Conservation (phyloP, 2,329 filamentous ascomycete genomes). For the Penicillium concentricum region DNA sequence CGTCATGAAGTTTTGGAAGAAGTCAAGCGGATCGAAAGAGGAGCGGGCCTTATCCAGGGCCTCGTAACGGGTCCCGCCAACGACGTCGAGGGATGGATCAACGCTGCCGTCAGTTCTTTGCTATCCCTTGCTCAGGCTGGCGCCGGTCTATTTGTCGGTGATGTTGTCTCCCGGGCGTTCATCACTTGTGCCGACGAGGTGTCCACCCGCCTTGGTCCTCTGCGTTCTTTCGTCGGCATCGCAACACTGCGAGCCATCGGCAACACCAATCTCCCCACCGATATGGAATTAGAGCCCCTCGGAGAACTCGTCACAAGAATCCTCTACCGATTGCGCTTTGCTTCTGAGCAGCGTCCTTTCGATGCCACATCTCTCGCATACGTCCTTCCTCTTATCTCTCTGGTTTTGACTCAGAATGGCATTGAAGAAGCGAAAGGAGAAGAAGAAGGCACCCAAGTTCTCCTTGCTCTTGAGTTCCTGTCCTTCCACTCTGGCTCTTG, state of each 20-base stretch:
- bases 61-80: slow-evolving; percentile 86
- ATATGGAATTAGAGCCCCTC: slow-evolving; percentile 75
- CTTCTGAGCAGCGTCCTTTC: slow-evolving; percentile 90
- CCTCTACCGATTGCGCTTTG: slow-evolving; percentile 84
- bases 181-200: slow-evolving; percentile 75
- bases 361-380: slow-evolving; percentile 87
- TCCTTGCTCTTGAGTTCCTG: slow-evolving; percentile 83
- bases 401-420: slow-evolving; percentile 76
- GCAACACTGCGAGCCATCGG: slow-evolving; percentile 79
- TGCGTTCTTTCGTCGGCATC: slow-evolving; percentile 81
- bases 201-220: slow-evolving; percentile 69
- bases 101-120: slow-evolving; percentile 71
- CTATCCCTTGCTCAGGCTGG: slow-evolving; percentile 71
- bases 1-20: slow-evolving; percentile 68
- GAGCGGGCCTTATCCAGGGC: slow-evolving; percentile 79
- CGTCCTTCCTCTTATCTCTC: slow-evolving; percentile 75
- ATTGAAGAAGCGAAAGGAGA: slow-evolving; percentile 65
- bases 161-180: slow-evolving; percentile 74
- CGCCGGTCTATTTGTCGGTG: slow-evolving; percentile 76
- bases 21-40: slow-evolving; percentile 71
- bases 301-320: slow-evolving; percentile 80
- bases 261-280: slow-evolving; percentile 68
- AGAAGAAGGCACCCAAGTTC: slow-evolving; percentile 83
- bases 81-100: slow-evolving; percentile 85
- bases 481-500: slow-evolving; percentile 84